Evolutionary conservation across 371 early-diverging fungal genomes (phyloP), one percentile per base, ranked within the genome.

Genomic region (Mortierella sp.): DNA sequence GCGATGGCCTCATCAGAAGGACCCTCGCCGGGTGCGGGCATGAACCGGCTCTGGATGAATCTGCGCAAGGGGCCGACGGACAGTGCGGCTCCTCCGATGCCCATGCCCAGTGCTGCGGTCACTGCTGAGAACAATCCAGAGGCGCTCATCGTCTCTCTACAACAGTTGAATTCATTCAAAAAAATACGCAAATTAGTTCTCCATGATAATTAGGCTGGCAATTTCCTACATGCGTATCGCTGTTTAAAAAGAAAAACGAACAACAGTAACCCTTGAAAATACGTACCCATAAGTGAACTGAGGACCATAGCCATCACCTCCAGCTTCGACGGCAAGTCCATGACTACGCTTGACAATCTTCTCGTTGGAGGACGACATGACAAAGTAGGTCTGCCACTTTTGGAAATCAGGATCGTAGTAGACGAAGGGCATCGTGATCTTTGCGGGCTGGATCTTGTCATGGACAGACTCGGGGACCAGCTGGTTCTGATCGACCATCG

Each of bases 11-110:
- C 87, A 26, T 88, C 86, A 50, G 86, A 79, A 16, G 95, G 95
- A 0, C 95, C 95, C 29, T 88, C 79, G 24, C 92, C 93, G 2
- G 90, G 87, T 2, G 85, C 86, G 63, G 91, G 93, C 52, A 92
- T 78, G 52, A 86, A 31, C 8, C 52, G 66, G 13, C 78, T 79
- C 64, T 87, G 85, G 9, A 90, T 71, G 26, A 91, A 77, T n/a
- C 90, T 86, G 13, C 88, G 71, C 0, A 89, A 4, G 5, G 89
- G 90, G 3, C 85, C 70, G 2, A 85, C 67, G 1, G 87, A 65
- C 69, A 81, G 63, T 22, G 74, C 82, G 0, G 65, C 73, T 10
- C 81, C 77, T 7, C 77, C 81, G 11, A 81, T 9, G 31, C 74
- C 50, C 64, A 90, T 73, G 4, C 88, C 78, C 8, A 89, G 19